Evolutionary conservation across 2,329 filamentous ascomycete species (phyloP).

Genomic region (Didymella keratinophila): DNA sequence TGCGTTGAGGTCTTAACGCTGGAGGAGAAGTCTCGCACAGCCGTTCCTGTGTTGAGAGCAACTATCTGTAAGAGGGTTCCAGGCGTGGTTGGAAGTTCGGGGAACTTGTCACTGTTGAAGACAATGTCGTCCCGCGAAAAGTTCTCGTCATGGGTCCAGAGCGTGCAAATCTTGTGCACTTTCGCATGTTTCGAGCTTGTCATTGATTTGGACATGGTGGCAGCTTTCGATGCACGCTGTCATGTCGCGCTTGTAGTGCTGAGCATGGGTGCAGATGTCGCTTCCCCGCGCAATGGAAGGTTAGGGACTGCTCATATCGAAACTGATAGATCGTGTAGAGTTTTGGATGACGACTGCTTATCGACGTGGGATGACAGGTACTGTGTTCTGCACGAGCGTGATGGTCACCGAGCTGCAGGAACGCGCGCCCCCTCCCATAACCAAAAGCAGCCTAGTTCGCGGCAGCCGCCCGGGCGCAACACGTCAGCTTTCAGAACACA

Average conservation of each 20-base stretch:
- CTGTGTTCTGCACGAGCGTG: neutral
- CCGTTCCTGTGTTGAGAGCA: conserved; percentile 63
- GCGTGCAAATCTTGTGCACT: conserved; percentile 55
- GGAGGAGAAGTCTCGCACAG: conserved; percentile 56
- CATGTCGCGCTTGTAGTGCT: conserved; percentile 11
- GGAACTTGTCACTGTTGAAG: conserved; percentile 76
- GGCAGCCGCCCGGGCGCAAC: neutral
- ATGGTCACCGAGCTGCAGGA: neutral
- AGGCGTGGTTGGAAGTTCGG: conserved; percentile 66
- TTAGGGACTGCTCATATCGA: neutral
- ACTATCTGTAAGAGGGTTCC: conserved; percentile 78
- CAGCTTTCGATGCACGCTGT: conserved; percentile 6
- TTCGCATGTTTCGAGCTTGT: conserved; percentile 34
- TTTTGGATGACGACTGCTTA: neutral
- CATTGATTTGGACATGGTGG: conserved; percentile 41
- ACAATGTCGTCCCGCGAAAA: conserved; percentile 81
- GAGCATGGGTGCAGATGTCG: neutral
- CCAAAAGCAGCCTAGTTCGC: neutral
- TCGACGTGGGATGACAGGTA: neutral
- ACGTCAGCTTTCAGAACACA: conserved; percentile 7
- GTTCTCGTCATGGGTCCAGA: conserved; percentile 73
- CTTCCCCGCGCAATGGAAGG: neutral
- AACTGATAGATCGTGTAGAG: neutral
- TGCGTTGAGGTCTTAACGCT: conserved; percentile 34
- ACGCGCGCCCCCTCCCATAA: neutral